Evolutionary conservation across 129 eudicot species (phyloP).

Genomic region (Ambrosia artemisiifolia): DNA sequence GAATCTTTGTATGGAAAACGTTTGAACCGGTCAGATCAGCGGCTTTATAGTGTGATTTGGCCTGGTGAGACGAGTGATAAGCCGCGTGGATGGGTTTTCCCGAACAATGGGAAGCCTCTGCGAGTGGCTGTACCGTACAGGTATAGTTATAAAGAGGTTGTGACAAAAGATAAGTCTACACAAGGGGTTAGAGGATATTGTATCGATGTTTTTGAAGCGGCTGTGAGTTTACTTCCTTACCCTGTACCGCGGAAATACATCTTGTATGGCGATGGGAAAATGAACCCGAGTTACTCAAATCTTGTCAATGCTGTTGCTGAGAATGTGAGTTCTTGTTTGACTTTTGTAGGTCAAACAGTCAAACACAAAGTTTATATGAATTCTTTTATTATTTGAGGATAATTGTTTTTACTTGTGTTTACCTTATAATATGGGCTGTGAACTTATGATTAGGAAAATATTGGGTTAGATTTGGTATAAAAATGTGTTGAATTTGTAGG

Average conservation of each 20-base stretch:
- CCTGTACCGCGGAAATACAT: constrained; percentile 72
- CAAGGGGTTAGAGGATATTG: constrained; percentile 78
- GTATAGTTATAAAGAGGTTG: constrained; percentile 61
- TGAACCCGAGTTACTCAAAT: constrained; percentile 62
- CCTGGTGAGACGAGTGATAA: constrained; percentile 65
- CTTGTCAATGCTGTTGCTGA: constrained; percentile 68
- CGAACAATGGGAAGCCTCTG: constrained; percentile 80
- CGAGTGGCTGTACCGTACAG: constrained; percentile 82
- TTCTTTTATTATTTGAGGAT: not conserved
- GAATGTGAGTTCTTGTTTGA: constrained; percentile 53
- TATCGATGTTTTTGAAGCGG: constrained; percentile 95
- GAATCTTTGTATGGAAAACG: constrained; percentile 58
- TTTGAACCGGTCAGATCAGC: constrained; percentile 38
- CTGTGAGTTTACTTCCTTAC: constrained; percentile 72
- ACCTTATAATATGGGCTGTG: not conserved
- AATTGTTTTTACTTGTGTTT: not conserved
- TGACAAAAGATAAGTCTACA: constrained; percentile 65
- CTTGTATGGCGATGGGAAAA: constrained; percentile 68
- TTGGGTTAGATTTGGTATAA: not conserved
- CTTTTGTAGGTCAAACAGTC: constrained; percentile 6
- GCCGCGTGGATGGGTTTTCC: constrained; percentile 97
- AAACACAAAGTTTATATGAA: not conserved
- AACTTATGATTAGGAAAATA: not conserved
- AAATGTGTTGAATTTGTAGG: not conserved
- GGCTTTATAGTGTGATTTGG: constrained; percentile 71